Percentiles rank a stretch among this genome's conserved stretches.
These are phyloP conservation scores for Sugiyamaella valdiviana DNA, from an alignment of 805 yeast species.

Conservation along the genomic window DNA sequence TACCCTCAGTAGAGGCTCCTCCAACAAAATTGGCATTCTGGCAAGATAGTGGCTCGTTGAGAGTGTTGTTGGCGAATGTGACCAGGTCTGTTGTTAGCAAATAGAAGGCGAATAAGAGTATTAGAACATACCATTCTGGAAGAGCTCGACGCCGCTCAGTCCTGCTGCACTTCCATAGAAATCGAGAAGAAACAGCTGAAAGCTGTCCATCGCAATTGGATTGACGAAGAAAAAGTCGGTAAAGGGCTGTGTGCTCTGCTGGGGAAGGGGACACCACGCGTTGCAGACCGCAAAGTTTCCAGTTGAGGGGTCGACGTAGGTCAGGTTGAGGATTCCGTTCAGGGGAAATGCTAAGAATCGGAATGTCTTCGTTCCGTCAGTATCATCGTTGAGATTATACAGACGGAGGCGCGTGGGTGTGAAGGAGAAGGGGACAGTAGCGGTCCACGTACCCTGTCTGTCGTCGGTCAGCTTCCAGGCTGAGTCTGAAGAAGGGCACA, in stretches of 20 bases:
- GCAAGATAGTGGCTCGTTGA: slow-evolving; percentile 62
- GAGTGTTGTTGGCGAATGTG: slow-evolving; percentile 67
- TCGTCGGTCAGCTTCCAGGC: slow-evolving; percentile 49
- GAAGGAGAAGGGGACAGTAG: slow-evolving; percentile 48
- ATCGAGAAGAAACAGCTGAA: slow-evolving; percentile 57
- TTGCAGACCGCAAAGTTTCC: slow-evolving; percentile 62
- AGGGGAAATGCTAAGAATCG: slow-evolving; percentile 73
- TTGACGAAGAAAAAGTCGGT: slow-evolving; percentile 83
- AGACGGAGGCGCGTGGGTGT: slow-evolving; percentile 69
- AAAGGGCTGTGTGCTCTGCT: slow-evolving; percentile 37
- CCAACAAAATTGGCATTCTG: slow-evolving; percentile 30
- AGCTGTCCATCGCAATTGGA: slow-evolving; percentile 49
- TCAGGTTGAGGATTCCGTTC: slow-evolving; percentile 84
- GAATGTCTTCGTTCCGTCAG: slow-evolving; percentile 49
- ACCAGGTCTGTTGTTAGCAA: slow-evolving; percentile 33
- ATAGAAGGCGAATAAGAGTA: neutral
- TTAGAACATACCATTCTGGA: slow-evolving; percentile 36
- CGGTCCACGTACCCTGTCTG: slow-evolving; percentile 60
- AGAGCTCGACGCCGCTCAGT: slow-evolving; percentile 66
- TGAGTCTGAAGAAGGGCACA: slow-evolving; percentile 48
- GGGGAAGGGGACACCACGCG: slow-evolving; percentile 77
- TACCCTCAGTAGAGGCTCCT: slow-evolving; percentile 29
- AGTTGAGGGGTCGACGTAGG: slow-evolving; percentile 71
- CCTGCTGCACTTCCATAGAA: slow-evolving; percentile 68
- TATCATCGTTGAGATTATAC: slow-evolving; percentile 50